Percentiles rank a stretch among this genome's conserved stretches.
Conservation (phyloP, 768 basidiomycete species). For the Leucocoprinus birnbaumii region DNA sequence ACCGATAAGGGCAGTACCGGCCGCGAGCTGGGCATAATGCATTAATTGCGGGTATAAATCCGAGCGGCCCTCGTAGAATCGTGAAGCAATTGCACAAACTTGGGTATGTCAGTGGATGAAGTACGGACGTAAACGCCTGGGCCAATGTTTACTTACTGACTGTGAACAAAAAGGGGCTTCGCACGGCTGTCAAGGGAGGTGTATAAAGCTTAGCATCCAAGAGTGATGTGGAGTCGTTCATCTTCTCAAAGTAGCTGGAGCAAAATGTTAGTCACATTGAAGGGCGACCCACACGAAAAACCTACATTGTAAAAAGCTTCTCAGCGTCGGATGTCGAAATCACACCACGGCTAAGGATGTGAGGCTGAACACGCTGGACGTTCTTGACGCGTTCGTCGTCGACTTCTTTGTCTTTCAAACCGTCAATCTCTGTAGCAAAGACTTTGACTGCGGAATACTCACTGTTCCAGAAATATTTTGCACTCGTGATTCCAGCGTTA, state of each 20-base stretch:
- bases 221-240: conserved; percentile 77
- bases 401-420: not conserved
- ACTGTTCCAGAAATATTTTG: conserved; percentile 64
- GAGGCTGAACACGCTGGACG: conserved; percentile 50
- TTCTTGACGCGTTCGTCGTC: conserved; percentile 26
- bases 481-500: conserved; percentile 63
- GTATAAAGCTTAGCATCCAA: conserved; percentile 85
- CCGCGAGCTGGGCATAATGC: conserved; percentile 74
- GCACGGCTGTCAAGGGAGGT: conserved; percentile 72
- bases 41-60: conserved; percentile 69
- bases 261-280: conserved; percentile 10
- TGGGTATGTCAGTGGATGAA: not conserved
- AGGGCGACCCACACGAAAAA: not conserved
- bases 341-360: conserved; percentile 62
- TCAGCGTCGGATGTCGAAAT: conserved; percentile 68
- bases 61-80: conserved; percentile 71
- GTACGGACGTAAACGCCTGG: too few relatives aligned
- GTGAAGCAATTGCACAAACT: conserved; percentile 88
- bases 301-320: conserved; percentile 69
- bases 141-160: conserved; percentile 56
- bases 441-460: too few relatives aligned
- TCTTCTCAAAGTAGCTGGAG: conserved; percentile 68
- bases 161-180: conserved; percentile 91
- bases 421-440: not conserved
- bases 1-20: conserved; percentile 71